Base-by-base conservation (phyloP, 2,329 filamentous ascomycete species). In the Claviceps citrina region DNA sequence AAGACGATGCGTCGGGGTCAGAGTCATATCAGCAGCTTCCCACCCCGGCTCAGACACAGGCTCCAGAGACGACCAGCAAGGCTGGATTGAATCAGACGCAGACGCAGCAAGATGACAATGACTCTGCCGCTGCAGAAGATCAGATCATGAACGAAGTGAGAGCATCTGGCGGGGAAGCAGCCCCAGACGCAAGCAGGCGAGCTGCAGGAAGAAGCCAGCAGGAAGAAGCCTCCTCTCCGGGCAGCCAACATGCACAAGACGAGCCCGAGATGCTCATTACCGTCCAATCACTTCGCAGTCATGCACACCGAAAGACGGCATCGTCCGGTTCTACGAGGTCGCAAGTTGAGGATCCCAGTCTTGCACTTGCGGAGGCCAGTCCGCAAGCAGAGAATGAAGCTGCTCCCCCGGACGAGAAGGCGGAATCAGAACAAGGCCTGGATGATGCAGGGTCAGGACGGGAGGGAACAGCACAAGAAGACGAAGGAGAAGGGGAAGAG, bases 231-330 rank as follows among this genome's bases (percentile, higher is more conserved):
- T 15, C 19, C 4, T 37, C 35, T 4, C 20, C 26, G 18, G 28
- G 24, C 9, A n/a, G n/a, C 4, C 16, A 22, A 12, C 18, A 43
- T 41, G 36, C 15, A 20, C 44, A 44, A 31, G 44, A 44, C 30
- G 45, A 45, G 38, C 40, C 46, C 5, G 56, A 59, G 12, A 36
- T 49, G n/a, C 39, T 47, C 28, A 53, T 54, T 35, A 51, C 51
- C 8, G 48, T 50, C 27, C 54, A 55, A 37, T 52, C 55, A 13
- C 47, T 57, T 20, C 55, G 57, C 25, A 54, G 54, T 44, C 51
- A 51, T 19, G 48, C 48, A 24, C 54, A 53, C 27, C 45, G 44
- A 33, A 48, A 44, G 40, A 49, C 39, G 13, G 45, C 44, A 45
- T 52, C 52, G 19, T 46, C 43, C 16, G 53, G 51, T 13, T 43